Evolutionary conservation across 2,329 filamentous ascomycete species (phyloP).

Genomic region (Trichoderma semiorbis): DNA sequence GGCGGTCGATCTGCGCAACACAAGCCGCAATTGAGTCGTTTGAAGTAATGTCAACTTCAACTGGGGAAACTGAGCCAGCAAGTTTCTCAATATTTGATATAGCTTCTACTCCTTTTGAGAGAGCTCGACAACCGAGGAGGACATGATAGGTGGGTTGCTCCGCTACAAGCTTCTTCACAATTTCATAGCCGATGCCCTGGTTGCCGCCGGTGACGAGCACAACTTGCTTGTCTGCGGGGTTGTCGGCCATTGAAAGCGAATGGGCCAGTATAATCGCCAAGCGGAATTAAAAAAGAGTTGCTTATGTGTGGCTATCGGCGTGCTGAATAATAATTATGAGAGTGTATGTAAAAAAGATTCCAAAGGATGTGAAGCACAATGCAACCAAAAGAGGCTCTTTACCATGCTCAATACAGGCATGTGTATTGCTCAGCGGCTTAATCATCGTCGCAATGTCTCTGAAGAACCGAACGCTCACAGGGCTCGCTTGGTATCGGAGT

Average conservation of each 20-base stretch:
- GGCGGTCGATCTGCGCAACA: neutral
- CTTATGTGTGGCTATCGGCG: too few species aligned
- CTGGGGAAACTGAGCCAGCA: neutral
- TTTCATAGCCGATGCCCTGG: conserved; percentile 7
- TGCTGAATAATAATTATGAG: neutral
- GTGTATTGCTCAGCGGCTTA: neutral
- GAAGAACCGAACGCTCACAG: neutral
- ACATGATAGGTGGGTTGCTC: conserved; percentile 1
- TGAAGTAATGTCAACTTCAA: conserved; percentile 9
- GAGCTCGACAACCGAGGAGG: neutral
- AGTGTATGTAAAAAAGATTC: neutral
- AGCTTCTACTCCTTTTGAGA: neutral
- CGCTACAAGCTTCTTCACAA: conserved; percentile 5
- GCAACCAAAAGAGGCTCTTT: neutral
- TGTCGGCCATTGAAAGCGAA: neutral
- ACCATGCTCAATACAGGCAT: neutral
- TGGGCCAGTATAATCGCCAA: neutral
- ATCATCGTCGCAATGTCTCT: neutral
- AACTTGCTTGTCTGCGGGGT: neutral
- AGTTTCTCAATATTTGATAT: neutral
- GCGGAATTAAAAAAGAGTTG: neutral
- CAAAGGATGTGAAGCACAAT: neutral
- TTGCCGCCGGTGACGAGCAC: conserved; percentile 6
- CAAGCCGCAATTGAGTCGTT: conserved; percentile 3
- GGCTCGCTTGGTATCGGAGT: neutral